These are phyloP conservation scores for Mayamaea pseudoterrestris DNA, from an alignment of 108 stramenopile genomes.

Conservation along the genomic window DNA sequence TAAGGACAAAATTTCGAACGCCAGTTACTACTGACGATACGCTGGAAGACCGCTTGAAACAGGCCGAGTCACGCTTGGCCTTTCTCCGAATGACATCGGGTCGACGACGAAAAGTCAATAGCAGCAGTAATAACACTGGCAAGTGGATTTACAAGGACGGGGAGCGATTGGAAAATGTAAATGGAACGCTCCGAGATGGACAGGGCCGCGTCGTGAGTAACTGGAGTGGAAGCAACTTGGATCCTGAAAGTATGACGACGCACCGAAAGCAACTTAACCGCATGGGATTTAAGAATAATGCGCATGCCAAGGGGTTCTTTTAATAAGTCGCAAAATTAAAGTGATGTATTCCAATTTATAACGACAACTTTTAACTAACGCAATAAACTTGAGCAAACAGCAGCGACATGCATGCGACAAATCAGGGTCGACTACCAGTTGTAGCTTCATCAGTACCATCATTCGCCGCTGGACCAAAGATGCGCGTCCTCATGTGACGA, in stretches of 20 bases:
- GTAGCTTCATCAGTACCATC: too few species aligned
- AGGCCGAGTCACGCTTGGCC: conserved; percentile 48
- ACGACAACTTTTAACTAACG: too few species aligned
- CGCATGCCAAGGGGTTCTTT: conserved; percentile 75
- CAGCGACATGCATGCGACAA: too few species aligned
- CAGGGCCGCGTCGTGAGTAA: conserved; percentile 51
- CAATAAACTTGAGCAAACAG: too few species aligned
- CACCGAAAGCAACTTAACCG: conserved; percentile 52
- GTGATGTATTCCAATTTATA: too few species aligned
- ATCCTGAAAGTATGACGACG: conserved; percentile 56
- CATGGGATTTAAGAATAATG: conserved; percentile 66
- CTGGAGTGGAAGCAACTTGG: conserved; percentile 70
- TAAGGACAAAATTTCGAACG: conserved; percentile 40
- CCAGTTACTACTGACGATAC: conserved; percentile 20
- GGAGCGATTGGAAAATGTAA: conserved; percentile 15
- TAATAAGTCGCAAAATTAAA: too few species aligned
- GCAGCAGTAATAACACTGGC: conserved; percentile 8
- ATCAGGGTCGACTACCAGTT: too few species aligned
- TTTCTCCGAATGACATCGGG: conserved; percentile 45
- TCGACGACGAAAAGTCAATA: not conserved
- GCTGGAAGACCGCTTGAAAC: conserved; percentile 28
- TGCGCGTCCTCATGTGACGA: too few species aligned
- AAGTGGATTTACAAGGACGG: conserved; percentile 39
- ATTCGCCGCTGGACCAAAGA: too few species aligned
- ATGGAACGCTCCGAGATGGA: conserved; percentile 16